Conservation (phyloP, 164 flowering plant genomes). For the Chimonanthus praecox region DNA sequence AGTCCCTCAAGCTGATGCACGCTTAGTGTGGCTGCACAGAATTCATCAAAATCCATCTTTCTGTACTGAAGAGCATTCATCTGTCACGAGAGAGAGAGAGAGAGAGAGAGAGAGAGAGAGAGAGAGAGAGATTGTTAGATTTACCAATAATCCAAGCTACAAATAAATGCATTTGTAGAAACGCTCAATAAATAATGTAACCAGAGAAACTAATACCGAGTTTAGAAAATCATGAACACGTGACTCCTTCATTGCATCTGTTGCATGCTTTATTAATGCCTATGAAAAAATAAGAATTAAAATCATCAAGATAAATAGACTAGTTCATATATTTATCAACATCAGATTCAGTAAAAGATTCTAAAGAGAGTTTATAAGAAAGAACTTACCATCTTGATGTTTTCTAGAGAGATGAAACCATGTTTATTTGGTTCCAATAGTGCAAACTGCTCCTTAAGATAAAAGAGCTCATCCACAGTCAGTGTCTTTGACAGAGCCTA, state of each 20-base stretch:
- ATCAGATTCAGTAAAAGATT: background rate
- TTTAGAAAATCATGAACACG: constrained; percentile 64
- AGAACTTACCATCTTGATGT: constrained; percentile 48
- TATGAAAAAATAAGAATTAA: constrained; percentile 22
- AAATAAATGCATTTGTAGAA: background rate
- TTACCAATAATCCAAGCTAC: background rate
- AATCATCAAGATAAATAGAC: background rate
- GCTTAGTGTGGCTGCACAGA: constrained; percentile 85
- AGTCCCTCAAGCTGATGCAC: constrained; percentile 92
- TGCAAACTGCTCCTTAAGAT: constrained; percentile 72
- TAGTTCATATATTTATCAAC: background rate
- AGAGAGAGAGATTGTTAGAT: background rate
- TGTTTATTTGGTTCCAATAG: constrained; percentile 60
- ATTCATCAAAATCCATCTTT: constrained; percentile 92
- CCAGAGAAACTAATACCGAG: constrained; percentile 33
- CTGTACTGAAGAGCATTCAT: constrained; percentile 78
- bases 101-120: too few species aligned
- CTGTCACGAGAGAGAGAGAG: constrained; percentile 31
- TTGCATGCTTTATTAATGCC: constrained; percentile 75
- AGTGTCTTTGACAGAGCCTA: constrained; percentile 85
- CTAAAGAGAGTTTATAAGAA: background rate
- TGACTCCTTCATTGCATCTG: constrained; percentile 96
- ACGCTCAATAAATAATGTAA: background rate
- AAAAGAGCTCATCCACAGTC: constrained; percentile 68
- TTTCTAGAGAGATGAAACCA: constrained; percentile 61